Evolutionary conservation across 768 basidiomycete species (phyloP).

Genomic region (Tephrocybe sp.): DNA sequence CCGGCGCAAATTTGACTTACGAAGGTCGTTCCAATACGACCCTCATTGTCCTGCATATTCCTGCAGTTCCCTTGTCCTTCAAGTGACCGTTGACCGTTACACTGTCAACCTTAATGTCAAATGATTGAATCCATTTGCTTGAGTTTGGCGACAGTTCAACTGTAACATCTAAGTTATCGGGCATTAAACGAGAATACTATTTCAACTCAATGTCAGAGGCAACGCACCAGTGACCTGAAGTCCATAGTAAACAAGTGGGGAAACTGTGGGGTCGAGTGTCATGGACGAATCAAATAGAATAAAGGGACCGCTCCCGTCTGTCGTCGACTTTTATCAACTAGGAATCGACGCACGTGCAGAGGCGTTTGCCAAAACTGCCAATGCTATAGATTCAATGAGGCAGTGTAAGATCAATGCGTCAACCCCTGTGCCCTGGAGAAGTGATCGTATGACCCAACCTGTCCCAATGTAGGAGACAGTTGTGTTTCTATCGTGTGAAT

Average conservation of each 20-base stretch:
- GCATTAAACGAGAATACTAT: not conserved
- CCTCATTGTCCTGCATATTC: not conserved
- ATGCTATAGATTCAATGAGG: no score
- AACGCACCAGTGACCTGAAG: slow-evolving; percentile 1
- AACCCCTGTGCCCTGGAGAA: no score
- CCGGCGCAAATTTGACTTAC: not conserved
- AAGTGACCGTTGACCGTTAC: slow-evolving; percentile 2
- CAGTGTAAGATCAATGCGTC: no score
- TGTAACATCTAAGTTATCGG: slow-evolving; percentile 4
- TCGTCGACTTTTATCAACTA: not conserved
- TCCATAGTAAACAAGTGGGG: not conserved
- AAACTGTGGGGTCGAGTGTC: not conserved
- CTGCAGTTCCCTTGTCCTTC: not conserved
- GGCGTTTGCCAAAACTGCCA: not conserved
- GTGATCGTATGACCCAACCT: no score
- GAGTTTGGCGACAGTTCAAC: slow-evolving; percentile 2
- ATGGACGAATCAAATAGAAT: not conserved
- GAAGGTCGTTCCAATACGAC: slow-evolving; percentile 3
- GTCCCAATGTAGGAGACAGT: no score
- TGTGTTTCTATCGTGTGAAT: no score
- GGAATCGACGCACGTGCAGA: slow-evolving; percentile 3
- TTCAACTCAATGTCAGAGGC: no score
- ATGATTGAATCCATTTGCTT: slow-evolving; percentile 11
- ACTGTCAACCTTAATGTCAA: slow-evolving; percentile 8
- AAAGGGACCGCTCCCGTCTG: not conserved